phyloP scores from a whole-genome alignment of 139 green algal genomes.

The Asterochloris sp. region DNA sequence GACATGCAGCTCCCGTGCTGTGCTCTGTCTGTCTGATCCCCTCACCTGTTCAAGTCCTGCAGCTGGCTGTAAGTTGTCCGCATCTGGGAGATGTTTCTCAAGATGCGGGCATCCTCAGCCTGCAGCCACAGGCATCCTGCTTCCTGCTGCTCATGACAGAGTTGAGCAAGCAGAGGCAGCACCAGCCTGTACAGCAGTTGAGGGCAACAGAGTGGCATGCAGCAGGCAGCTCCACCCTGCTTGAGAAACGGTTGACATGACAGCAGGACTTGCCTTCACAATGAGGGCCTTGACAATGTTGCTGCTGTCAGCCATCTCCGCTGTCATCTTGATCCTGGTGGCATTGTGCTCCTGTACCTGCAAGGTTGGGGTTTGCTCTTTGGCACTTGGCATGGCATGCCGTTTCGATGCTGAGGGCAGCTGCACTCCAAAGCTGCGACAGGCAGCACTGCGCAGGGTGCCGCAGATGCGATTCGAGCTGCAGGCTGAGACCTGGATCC shows the following conservation, averaged over 20 bases:
- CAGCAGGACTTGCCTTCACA: background rate
- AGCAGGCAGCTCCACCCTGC: background rate
- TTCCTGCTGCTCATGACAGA: background rate
- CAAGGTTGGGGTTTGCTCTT: background rate
- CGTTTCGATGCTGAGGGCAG: background rate
- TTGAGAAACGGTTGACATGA: background rate
- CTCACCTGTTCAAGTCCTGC: slow-evolving; percentile 59
- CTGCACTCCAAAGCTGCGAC: background rate
- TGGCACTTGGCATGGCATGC: background rate
- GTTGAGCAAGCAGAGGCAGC: no score
- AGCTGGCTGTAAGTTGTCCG: slow-evolving; percentile 37
- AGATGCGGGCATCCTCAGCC: slow-evolving; percentile 68
- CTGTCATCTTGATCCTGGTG: slow-evolving; percentile 50
- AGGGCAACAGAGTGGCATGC: background rate
- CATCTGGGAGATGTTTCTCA: slow-evolving; percentile 56
- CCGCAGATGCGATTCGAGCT: background rate
- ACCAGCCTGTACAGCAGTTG: background rate
- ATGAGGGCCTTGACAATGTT: slow-evolving; percentile 53
- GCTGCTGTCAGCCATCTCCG: slow-evolving; percentile 54
- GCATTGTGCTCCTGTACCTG: slow-evolving; percentile 63
- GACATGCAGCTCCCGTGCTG: background rate
- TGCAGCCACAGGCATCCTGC: background rate
- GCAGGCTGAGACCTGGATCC: background rate
- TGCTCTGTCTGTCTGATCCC: background rate
- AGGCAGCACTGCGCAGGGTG: background rate